Base-by-base conservation (phyloP, 2,329 filamentous ascomycete species). In the Aschersonia sp. region DNA sequence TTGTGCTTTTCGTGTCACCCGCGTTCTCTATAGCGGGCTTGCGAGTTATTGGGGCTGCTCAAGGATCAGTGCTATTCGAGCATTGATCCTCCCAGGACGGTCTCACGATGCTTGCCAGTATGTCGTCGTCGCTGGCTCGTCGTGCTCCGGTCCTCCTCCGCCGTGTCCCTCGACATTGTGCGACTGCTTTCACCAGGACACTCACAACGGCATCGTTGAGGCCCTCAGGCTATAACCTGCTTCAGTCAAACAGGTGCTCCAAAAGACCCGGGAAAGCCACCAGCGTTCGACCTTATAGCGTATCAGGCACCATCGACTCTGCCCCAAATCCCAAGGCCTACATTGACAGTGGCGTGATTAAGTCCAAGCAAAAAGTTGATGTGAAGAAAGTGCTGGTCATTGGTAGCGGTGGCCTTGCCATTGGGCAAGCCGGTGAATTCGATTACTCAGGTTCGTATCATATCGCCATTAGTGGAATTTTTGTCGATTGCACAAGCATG, bases 321-420 rank as follows among this genome's bases (percentile, higher is more conserved):
- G 83, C 86, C 47, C 87, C 89, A 48, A 86, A 84, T 61, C 78
- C 89, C 47, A 82, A 89, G 69, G 86, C 89, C 52, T 95, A 95
- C 67, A 73, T 96, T 58, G 81, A 88, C 62, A 94, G 87, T 68
- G 89, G 89, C 58, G 84, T 82, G 51, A 82, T 96, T 62, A 85
- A 89, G 65, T 82, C 84, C 50, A 77, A 77, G 59, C 76, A 91
- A 59, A 71, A 85, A 48, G 84, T 96, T 46, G 80, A 95, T 63
- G 89, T 97, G 54, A 94, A 94, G 74, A 97, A 97, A 73, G 91
- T 97, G 47, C 73, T 97, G 52, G 89, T 97, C 57, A 95, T 97
- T 72, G 91, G 91, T 51, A 89, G 84, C 70, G 91, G 91, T 71
- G 91, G 91, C 67, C 77, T 97, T 57, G 88, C 87, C 65, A 97